Evolutionary conservation across 306 rosid species (phyloP).

Genomic region (Vigna unguiculata): DNA sequence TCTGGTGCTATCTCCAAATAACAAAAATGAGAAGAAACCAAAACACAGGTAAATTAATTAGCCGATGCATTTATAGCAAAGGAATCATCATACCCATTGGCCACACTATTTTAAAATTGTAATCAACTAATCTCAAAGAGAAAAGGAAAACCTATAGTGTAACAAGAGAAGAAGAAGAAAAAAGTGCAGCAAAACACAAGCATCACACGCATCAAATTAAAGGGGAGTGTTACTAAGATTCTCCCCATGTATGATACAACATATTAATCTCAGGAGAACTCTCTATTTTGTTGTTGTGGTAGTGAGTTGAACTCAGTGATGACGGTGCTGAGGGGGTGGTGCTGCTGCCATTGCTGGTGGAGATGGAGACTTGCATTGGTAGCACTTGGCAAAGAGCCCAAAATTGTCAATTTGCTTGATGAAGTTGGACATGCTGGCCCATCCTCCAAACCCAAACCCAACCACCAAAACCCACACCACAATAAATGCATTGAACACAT

Average conservation of each 20-base stretch:
- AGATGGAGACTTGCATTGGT: conserved; percentile 79
- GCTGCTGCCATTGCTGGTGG: conserved; percentile 51
- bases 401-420: conserved; percentile 79
- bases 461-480: conserved; percentile 83
- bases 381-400: conserved; percentile 97
- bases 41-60: conserved; percentile 51
- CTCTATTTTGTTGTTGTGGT: conserved; percentile 10
- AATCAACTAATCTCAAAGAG: conserved; percentile 47
- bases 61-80: conserved; percentile 61
- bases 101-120: conserved; percentile 53
- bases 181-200: conserved; percentile 41
- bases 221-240: conserved; percentile 60
- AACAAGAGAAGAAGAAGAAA: neutral
- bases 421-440: conserved; percentile 95
- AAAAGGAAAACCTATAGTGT: conserved; percentile 35
- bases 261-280: conserved; percentile 40
- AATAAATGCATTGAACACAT: conserved; percentile 66
- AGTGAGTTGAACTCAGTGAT: conserved; percentile 45
- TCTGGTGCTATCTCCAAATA: conserved; percentile 37
- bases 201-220: conserved; percentile 62
- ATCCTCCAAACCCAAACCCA: conserved; percentile 98
- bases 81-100: conserved; percentile 63
- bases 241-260: conserved; percentile 79
- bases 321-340: conserved; percentile 51
- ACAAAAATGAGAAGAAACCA: conserved; percentile 17